Conservation (phyloP, 305 asterid species). For the Rubia peregrina region DNA sequence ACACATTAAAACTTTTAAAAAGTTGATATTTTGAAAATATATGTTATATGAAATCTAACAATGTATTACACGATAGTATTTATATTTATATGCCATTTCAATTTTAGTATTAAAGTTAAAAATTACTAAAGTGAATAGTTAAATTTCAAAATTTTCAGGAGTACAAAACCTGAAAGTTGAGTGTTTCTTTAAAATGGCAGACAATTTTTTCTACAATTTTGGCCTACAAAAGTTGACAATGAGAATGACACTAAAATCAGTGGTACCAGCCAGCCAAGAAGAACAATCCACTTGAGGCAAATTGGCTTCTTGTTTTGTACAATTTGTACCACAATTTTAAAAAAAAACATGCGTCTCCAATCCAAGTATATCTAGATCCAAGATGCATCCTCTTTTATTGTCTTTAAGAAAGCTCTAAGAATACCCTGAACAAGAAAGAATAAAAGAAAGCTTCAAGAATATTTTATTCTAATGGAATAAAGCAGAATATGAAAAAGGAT, state of each 20-base stretch:
- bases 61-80: too few relatives aligned
- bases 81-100: too few relatives aligned
- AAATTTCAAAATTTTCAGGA: not conserved
- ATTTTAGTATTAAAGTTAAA: too few relatives aligned
- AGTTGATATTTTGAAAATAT: too few relatives aligned
- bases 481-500: conserved; percentile 27
- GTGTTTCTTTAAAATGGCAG: not conserved
- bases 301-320: not conserved
- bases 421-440: not conserved
- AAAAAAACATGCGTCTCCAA: not conserved
- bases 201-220: not conserved
- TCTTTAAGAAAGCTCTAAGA: conserved; percentile 17
- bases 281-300: not conserved
- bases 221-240: conserved; percentile 21
- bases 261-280: conserved; percentile 14
- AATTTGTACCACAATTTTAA: not conserved
- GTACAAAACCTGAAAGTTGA: not conserved
- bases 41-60: too few relatives aligned
- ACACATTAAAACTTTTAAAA: too few relatives aligned
- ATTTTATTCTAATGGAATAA: conserved; percentile 34
- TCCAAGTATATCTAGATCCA: conserved; percentile 18
- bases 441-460: conserved; percentile 15
- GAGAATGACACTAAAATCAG: conserved; percentile 8
- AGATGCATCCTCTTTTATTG: conserved; percentile 29
- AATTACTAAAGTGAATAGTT: too few relatives aligned